Evolutionary conservation across 805 yeast genomes (phyloP).

Genomic region (Suhomyces prunicola): DNA sequence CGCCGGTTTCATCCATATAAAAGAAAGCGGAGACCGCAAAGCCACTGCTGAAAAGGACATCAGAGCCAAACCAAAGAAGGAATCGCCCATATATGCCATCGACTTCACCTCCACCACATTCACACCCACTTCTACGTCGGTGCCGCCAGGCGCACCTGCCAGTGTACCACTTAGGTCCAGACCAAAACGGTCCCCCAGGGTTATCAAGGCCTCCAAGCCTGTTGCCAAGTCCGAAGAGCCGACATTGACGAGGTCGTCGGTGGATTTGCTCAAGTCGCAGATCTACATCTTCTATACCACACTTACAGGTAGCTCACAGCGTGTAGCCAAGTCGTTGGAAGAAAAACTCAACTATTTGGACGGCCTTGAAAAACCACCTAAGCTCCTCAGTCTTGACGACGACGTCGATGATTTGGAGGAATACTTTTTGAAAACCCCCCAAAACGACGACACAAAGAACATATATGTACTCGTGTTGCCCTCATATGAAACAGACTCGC

Average conservation of each 20-base stretch:
- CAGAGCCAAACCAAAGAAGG: neutral
- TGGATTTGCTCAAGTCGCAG: conserved; percentile 49
- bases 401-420: conserved; percentile 80
- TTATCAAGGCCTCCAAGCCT: conserved; percentile 39
- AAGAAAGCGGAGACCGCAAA: neutral
- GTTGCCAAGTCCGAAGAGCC: conserved; percentile 21
- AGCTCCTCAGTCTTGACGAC: conserved; percentile 70
- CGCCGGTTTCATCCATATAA: neutral
- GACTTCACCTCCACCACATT: conserved; percentile 40
- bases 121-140: conserved; percentile 21
- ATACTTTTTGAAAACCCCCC: conserved; percentile 68
- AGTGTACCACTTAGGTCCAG: conserved; percentile 14
- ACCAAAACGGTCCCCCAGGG: conserved; percentile 38
- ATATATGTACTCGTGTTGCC: conserved; percentile 77
- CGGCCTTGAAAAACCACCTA: conserved; percentile 39
- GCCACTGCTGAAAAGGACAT: neutral
- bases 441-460: conserved; percentile 31
- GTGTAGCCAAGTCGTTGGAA: conserved; percentile 56
- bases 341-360: conserved; percentile 32
- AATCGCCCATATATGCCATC: conserved; percentile 38
- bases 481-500: conserved; percentile 89
- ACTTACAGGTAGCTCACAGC: conserved; percentile 76
- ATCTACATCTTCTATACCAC: conserved; percentile 77
- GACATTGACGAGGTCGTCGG: conserved; percentile 38
- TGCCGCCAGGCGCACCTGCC: conserved; percentile 16